A percentile compares a stretch with the other conserved stretches of the same genome.
Conservation (phyloP, 2,329 filamentous ascomycete genomes). For the Lachnellula cervina region DNA sequence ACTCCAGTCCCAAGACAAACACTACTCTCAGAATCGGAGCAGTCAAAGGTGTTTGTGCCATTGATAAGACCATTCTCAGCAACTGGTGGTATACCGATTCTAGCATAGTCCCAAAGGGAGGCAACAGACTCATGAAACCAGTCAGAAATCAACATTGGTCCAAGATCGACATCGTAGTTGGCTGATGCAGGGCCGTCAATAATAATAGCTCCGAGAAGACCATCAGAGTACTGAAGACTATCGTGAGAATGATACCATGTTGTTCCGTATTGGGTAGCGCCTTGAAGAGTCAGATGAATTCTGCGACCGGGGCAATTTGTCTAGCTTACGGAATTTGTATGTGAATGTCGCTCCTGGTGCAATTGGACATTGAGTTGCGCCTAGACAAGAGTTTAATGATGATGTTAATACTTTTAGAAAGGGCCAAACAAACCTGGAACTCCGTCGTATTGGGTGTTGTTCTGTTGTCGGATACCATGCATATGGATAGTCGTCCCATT, state of each 20-base stretch:
- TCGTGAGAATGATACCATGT: conserved; percentile 58
- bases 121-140: conserved; percentile 11
- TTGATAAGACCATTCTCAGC: conserved; percentile 29
- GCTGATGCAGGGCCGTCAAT: conserved; percentile 52
- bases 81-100: conserved; percentile 6
- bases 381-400: conserved; percentile 25
- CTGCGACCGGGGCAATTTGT: too few species aligned
- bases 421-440: too few species aligned
- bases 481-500: too few species aligned
- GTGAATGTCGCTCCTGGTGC: conserved; percentile 35
- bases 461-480: too few species aligned
- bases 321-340: conserved; percentile 8
- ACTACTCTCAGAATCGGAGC: conserved; percentile 5
- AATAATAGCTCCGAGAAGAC: conserved; percentile 53
- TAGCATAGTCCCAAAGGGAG: conserved; percentile 2
- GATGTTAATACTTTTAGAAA: not conserved
- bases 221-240: conserved; percentile 43
- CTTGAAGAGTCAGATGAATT: not conserved
- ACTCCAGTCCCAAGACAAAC: not conserved
- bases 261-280: conserved; percentile 25
- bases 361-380: conserved; percentile 59
- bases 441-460: too few species aligned
- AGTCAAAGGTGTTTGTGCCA: conserved; percentile 12
- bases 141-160: conserved; percentile 36
- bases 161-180: conserved; percentile 52